These are phyloP conservation scores for Penicillium sp. DNA, from an alignment of 2,329 filamentous ascomycete genomes.

Conservation along the genomic window DNA sequence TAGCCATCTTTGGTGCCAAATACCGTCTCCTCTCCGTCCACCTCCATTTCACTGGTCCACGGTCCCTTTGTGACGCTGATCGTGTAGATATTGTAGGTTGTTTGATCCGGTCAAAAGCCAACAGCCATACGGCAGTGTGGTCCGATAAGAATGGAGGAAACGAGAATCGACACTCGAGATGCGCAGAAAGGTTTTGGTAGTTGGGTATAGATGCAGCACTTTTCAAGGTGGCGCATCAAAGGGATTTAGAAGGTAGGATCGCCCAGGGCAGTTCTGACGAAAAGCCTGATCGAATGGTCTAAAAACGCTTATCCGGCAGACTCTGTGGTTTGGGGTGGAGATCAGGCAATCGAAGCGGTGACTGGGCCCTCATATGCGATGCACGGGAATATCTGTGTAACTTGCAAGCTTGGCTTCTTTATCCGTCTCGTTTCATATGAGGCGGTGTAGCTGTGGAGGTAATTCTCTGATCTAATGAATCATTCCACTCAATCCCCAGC, in stretches of 20 bases:
- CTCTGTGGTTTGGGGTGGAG: constrained; percentile 3
- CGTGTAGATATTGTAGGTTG: neutral
- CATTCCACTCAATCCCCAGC: neutral
- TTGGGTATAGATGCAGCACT: neutral
- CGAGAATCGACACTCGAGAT: neutral
- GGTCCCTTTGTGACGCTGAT: constrained; percentile 13
- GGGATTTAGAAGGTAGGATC: neutral
- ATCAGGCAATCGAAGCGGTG: constrained; percentile 17
- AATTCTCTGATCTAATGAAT: neutral
- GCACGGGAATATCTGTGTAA: neutral
- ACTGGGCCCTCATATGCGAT: neutral
- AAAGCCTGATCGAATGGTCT: neutral
- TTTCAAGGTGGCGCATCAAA: neutral
- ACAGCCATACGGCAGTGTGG: constrained; percentile 20
- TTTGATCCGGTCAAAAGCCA: constrained; percentile 9
- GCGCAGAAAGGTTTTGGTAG: neutral
- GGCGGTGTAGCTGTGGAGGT: constrained; percentile 13
- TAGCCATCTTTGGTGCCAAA: constrained; percentile 14
- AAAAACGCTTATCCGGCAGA: constrained; percentile 9
- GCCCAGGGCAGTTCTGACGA: neutral
- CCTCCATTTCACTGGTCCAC: constrained; percentile 27
- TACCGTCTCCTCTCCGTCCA: constrained; percentile 23
- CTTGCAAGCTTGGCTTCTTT: neutral
- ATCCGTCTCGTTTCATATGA: neutral
- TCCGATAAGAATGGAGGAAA: neutral